Base-by-base conservation (phyloP, 495 filamentous ascomycete genomes). In the Zalerion maritima region DNA sequence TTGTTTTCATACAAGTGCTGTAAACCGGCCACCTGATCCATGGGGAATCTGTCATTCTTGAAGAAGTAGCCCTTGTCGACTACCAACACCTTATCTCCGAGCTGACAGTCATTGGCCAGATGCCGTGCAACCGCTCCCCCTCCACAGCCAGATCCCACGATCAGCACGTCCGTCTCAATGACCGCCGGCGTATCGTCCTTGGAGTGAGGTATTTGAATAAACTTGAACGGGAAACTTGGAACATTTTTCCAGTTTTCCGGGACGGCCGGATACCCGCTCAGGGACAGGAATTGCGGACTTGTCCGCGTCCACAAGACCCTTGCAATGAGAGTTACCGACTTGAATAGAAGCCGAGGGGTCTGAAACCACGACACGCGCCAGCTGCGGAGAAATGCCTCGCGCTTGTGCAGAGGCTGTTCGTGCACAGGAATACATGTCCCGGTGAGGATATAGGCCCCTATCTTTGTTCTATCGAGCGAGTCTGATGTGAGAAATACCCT, bases 101-200 rank as follows among this genome's bases (percentile, higher is more conserved):
- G 77, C 41, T 82, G 73, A n/a, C n/a, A n/a, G n/a, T n/a, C n/a
- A n/a, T n/a, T n/a, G 7, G 84, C 73, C 3, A 94, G 55, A 15
- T 76, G 77, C 53, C 84, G 84, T 8, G 86, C 84, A 17, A 66
- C 69, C 0, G 93, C 84, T 1, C 62, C 80, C n/a, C 80, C 84
- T 28, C 86, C 86, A 41, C 80, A 87, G 11, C 86, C 86, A 29
- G 78, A 85, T 2, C 86, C 86, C 4, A 94, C 65, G 35, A 94
- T 71, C 10, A 91, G 73, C 1, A 91, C 73, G 46, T 94, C 86
- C 3, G 75, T 75, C 21, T 86, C 73, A 29, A 93, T 45, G 1
- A 57, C 66, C 31, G 38, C 51, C n/a, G 37, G 41, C 13, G 46
- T 44, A n/a, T 31, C n/a, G 14, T 34, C 34, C 5, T 44, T 16